Evolutionary conservation across 2,329 filamentous ascomycete species (phyloP).

Genomic region (Mariannaea sp.): DNA sequence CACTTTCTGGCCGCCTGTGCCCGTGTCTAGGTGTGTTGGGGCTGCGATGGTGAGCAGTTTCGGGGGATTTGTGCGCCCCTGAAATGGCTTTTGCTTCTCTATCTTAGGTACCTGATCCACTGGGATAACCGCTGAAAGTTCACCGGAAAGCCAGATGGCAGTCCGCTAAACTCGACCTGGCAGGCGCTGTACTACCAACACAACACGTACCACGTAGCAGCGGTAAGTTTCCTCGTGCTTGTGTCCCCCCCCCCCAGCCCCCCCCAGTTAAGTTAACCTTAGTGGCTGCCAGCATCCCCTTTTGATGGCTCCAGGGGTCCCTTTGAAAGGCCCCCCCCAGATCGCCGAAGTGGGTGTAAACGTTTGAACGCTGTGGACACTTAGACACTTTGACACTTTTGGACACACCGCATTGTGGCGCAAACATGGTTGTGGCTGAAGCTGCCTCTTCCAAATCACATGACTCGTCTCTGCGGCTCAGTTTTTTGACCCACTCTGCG

Average conservation of each 20-base stretch:
- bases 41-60: slow-evolving; percentile 31
- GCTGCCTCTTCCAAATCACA: slow-evolving; percentile 23
- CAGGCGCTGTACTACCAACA: slow-evolving; percentile 6
- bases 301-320: too few relatives aligned
- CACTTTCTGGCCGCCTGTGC: slow-evolving; percentile 37
- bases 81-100: slow-evolving; percentile 1
- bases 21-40: slow-evolving; percentile 35
- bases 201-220: background rate
- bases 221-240: too few relatives aligned
- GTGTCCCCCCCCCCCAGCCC: too few relatives aligned
- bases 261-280: too few relatives aligned
- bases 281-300: too few relatives aligned
- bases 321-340: too few relatives aligned
- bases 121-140: slow-evolving; percentile 3
- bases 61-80: slow-evolving; percentile 31
- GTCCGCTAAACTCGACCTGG: slow-evolving; percentile 7
- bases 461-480: slow-evolving; percentile 22
- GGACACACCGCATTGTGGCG: background rate
- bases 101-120: background rate
- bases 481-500: slow-evolving; percentile 28
- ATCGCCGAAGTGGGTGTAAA: too few relatives aligned
- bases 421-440: slow-evolving; percentile 6
- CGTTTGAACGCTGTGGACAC: too few relatives aligned
- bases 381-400: too few relatives aligned
- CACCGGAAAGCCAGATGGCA: background rate